A percentile compares a stretch with the other conserved stretches of the same genome.
Evolutionary conservation across 2,329 filamentous ascomycete genomes (phyloP).

Genomic region (Tolypocladium endophyticum): DNA sequence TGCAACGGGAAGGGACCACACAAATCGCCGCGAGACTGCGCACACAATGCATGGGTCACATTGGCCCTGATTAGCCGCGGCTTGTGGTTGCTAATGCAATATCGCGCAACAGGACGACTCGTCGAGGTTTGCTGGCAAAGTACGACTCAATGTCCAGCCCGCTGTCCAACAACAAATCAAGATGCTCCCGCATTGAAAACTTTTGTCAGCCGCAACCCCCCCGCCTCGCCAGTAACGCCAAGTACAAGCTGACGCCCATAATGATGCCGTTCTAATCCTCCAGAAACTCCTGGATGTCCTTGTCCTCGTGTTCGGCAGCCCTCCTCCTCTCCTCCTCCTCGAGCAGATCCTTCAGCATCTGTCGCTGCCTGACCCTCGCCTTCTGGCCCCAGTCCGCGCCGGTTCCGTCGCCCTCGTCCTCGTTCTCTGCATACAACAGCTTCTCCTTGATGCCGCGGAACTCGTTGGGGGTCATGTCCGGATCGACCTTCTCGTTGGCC

Average conservation of each 20-base stretch:
- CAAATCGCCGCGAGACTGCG: background rate
- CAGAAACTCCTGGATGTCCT: slow-evolving; percentile 65
- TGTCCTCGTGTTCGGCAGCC: slow-evolving; percentile 56
- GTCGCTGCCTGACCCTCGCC: slow-evolving; percentile 57
- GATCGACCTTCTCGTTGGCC: slow-evolving; percentile 3
- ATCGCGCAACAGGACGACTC: background rate
- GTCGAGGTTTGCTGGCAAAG: no score
- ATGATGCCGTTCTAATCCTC: slow-evolving; percentile 26
- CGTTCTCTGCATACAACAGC: slow-evolving; percentile 37
- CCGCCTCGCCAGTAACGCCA: background rate
- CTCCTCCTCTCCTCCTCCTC: slow-evolving; percentile 52
- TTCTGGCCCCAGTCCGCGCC: slow-evolving; percentile 58
- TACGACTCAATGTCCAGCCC: background rate
- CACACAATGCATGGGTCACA: background rate
- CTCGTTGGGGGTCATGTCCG: slow-evolving; percentile 54
- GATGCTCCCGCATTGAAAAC: background rate
- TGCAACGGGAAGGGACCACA: background rate
- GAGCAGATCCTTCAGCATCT: slow-evolving; percentile 54
- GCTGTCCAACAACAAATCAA: background rate
- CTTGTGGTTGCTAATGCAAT: background rate
- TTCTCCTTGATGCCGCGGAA: slow-evolving; percentile 47
- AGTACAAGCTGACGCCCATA: background rate
- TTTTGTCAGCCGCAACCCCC: background rate
- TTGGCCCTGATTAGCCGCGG: background rate
- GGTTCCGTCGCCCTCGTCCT: slow-evolving; percentile 33